Evolutionary conservation across 306 rosid species (phyloP).

Genomic region (Dalbergia cultrata): DNA sequence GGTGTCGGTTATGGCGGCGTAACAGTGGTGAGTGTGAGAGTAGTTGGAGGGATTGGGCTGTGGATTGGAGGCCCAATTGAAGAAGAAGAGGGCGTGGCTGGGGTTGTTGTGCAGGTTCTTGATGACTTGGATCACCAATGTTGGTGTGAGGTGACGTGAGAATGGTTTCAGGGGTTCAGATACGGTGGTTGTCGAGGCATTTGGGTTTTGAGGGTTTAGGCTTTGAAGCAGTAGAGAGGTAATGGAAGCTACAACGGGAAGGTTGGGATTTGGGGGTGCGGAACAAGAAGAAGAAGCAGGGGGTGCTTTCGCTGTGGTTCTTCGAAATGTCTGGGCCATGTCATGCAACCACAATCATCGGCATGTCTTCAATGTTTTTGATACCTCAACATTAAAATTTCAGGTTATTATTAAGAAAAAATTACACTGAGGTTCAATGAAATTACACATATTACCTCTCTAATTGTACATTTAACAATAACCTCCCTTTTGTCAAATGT

Average conservation of each 20-base stretch:
- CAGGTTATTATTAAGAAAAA: too few relatives aligned
- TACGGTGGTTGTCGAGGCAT: neutral
- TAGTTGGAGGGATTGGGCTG: slow-evolving; percentile 40
- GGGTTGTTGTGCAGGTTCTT: slow-evolving; percentile 27
- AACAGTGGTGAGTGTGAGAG: slow-evolving; percentile 38
- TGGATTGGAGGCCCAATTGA: slow-evolving; percentile 52
- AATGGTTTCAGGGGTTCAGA: slow-evolving; percentile 49
- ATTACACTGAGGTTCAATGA: too few relatives aligned
- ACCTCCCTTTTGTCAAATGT: too few relatives aligned
- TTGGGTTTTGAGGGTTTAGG: slow-evolving; percentile 47
- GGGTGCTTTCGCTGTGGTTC: slow-evolving; percentile 17
- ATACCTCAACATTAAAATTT: too few relatives aligned
- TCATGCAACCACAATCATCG: neutral
- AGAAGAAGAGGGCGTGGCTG: slow-evolving; percentile 47
- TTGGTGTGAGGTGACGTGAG: slow-evolving; percentile 38
- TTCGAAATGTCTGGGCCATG: slow-evolving; percentile 36
- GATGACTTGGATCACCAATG: slow-evolving; percentile 43
- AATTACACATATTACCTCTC: too few relatives aligned
- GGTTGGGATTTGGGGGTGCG: slow-evolving; percentile 28
- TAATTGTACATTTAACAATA: too few relatives aligned
- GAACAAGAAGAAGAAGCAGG: neutral
- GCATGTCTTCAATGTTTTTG: too few relatives aligned
- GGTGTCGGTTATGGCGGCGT: slow-evolving; percentile 46
- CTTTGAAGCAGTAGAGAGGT: slow-evolving; percentile 53
- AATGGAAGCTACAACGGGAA: slow-evolving; percentile 44